phyloP scores from a whole-genome alignment of 108 stramenopile genomes.

The Pseudonitzschia multiseries region DNA sequence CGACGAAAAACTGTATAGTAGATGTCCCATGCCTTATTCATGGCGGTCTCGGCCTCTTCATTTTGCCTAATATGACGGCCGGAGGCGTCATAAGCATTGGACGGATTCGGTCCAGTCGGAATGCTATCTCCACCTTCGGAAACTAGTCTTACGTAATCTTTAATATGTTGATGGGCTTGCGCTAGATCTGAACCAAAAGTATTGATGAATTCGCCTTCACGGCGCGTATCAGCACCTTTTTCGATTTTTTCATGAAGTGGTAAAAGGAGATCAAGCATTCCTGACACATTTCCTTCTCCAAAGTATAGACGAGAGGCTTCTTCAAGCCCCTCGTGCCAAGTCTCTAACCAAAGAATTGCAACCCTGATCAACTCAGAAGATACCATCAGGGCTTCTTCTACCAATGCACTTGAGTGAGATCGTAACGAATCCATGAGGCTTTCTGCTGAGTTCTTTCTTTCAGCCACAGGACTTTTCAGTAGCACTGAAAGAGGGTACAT shows the following conservation, averaged over 20 bases:
- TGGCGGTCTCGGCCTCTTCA: conserved; percentile 83
- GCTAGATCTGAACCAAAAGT: conserved; percentile 77
- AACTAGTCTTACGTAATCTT: conserved; percentile 59
- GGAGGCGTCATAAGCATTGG: conserved; percentile 37
- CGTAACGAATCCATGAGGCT: conserved; percentile 84
- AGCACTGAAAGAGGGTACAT: conserved; percentile 97
- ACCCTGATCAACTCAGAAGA: conserved; percentile 97
- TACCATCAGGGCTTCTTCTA: conserved; percentile 94
- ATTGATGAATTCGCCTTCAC: conserved; percentile 82
- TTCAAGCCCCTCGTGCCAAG: conserved; percentile 97
- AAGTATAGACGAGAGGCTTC: conserved; percentile 92
- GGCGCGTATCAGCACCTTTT: conserved; percentile 71
- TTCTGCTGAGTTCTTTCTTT: conserved; percentile 90
- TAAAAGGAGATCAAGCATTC: conserved; percentile 86
- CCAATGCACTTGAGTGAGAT: conserved; percentile 81
- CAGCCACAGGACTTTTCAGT: conserved; percentile 83
- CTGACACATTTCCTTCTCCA: conserved; percentile 93
- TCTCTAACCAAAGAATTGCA: conserved; percentile 98
- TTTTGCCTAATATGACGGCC: conserved; percentile 50
- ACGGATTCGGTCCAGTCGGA: conserved; percentile 52
- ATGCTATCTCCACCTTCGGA: conserved; percentile 57
- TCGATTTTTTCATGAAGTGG: conserved; percentile 86
- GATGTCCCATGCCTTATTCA: conserved; percentile 96
- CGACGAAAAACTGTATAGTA: conserved; percentile 95
- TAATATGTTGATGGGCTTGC: conserved; percentile 74